These are phyloP conservation scores for Kingdonia uniflora DNA, from an alignment of 164 flowering plant species.

Conservation along the genomic window DNA sequence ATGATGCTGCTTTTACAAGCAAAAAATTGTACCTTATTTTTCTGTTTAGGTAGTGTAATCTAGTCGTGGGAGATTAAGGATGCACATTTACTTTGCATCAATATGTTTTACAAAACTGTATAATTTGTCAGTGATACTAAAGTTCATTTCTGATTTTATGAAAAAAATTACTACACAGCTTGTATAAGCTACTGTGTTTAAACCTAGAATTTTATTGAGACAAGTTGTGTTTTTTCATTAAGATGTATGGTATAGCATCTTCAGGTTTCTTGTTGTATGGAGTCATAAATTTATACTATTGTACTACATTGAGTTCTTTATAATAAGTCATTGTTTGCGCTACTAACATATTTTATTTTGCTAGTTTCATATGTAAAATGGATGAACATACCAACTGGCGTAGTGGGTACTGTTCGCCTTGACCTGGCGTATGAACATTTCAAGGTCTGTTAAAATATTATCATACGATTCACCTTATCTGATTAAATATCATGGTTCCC, in stretches of 20 bases:
- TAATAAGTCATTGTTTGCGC: conserved; percentile 4
- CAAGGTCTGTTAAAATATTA: conserved; percentile 41
- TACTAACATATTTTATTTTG: conserved; percentile 4
- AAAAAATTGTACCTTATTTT: no score
- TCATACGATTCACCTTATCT: background rate
- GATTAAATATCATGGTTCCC: background rate
- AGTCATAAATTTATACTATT: background rate
- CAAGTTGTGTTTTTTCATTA: background rate
- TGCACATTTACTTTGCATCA: no score
- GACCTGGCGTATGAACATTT: conserved; percentile 94
- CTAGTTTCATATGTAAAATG: conserved; percentile 79
- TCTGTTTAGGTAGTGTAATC: no score
- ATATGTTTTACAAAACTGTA: no score
- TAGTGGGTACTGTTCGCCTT: conserved; percentile 95
- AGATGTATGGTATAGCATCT: background rate
- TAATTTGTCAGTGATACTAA: no score
- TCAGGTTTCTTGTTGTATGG: background rate
- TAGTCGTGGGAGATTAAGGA: no score
- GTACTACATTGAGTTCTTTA: background rate
- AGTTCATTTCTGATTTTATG: no score
- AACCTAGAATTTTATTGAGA: background rate
- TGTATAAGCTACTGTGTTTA: background rate
- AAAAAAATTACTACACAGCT: no score
- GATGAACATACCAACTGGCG: conserved; percentile 87
- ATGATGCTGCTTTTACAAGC: no score